These are phyloP conservation scores for Centrapalus pauciflorus DNA, from an alignment of 129 eudicot species.

Conservation along the genomic window DNA sequence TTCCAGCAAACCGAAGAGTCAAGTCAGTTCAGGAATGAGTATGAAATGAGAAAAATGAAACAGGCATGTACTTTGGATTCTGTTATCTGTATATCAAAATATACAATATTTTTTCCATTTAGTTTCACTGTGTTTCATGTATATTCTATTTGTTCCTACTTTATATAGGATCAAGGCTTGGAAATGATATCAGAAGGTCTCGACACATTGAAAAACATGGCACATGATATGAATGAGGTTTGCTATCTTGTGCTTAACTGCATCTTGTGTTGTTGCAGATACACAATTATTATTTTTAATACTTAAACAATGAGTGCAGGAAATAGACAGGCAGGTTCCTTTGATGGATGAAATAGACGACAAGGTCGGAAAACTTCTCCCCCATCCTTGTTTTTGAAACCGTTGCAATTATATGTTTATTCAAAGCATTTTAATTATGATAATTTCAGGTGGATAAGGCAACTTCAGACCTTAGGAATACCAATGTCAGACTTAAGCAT, in stretches of 20 bases:
- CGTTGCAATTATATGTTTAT: neutral
- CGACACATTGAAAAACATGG: conserved; percentile 69
- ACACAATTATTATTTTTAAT: neutral
- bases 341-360: conserved; percentile 98
- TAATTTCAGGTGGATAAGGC: conserved; percentile 91
- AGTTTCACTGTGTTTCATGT: neutral
- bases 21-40: conserved; percentile 74
- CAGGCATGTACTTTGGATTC: conserved; percentile 51
- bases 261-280: neutral
- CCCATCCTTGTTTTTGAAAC: neutral
- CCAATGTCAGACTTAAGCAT: conserved; percentile 88
- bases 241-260: conserved; percentile 13
- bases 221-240: conserved; percentile 92
- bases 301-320: conserved; percentile 39
- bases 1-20: conserved; percentile 86
- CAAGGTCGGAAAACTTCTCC: conserved; percentile 46
- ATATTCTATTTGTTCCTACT: neutral
- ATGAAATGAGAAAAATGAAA: conserved; percentile 87
- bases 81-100: neutral
- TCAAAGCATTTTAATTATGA: neutral
- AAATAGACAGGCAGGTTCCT: conserved; percentile 85
- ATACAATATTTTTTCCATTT: neutral
- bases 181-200: conserved; percentile 65
- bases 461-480: conserved; percentile 81
- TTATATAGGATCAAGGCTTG: conserved; percentile 59